Evolutionary conservation across 257 asterid species (phyloP).

Genomic region (Petunia secreta): DNA sequence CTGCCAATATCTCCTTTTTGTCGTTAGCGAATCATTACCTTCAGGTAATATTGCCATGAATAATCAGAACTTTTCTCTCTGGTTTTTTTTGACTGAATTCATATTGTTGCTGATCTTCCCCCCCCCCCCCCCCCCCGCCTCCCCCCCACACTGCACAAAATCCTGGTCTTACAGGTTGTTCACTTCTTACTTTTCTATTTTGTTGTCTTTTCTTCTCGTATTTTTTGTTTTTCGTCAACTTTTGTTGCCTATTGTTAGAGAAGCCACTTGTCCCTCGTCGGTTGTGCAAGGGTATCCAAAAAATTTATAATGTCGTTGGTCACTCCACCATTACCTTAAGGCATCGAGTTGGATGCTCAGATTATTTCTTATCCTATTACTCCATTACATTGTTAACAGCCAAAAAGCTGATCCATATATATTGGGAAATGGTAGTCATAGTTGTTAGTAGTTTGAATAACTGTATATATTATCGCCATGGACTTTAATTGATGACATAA

Average conservation of each 20-base stretch:
- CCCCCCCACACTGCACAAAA: too few relatives aligned
- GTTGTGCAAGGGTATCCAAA: too few relatives aligned
- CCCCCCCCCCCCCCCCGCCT: neutral
- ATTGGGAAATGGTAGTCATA: neutral
- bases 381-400: neutral
- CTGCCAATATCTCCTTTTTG: neutral
- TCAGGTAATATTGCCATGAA: neutral
- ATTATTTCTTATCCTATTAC: too few relatives aligned
- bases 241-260: too few relatives aligned
- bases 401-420: neutral
- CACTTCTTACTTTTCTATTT: neutral
- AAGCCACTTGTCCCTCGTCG: too few relatives aligned
- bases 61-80: neutral
- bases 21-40: neutral
- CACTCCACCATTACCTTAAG: too few relatives aligned
- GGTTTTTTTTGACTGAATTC: neutral
- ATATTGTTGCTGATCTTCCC: neutral
- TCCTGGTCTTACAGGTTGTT: neutral
- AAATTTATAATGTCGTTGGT: too few relatives aligned
- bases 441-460: neutral
- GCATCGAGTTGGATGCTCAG: too few relatives aligned
- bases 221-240: neutral
- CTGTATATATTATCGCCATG: neutral
- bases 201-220: neutral
- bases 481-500: neutral